phyloP scores from a whole-genome alignment of 1,284 basidiomycete species.

The Rugosomyces carneus region DNA sequence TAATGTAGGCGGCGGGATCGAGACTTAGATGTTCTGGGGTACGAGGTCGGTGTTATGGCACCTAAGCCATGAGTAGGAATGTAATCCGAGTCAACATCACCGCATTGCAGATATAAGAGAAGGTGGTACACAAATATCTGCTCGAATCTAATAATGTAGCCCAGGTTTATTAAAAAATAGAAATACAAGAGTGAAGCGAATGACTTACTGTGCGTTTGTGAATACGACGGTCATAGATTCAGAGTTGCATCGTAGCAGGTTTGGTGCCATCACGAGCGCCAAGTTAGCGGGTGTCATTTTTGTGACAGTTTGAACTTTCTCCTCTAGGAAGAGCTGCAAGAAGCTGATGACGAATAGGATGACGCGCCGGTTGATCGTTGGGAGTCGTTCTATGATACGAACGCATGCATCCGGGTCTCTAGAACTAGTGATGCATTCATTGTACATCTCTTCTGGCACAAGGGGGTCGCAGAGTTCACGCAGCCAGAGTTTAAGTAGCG shows the following conservation, averaged over 20 bases:
- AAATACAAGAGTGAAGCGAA: slow-evolving; percentile 2
- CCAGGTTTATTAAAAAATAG: neutral
- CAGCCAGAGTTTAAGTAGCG: slow-evolving; percentile 87
- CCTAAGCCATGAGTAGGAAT: slow-evolving; percentile 72
- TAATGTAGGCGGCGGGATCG: slow-evolving; percentile 39
- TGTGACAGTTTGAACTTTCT: slow-evolving; percentile 62
- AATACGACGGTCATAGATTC: slow-evolving; percentile 82
- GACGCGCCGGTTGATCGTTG: slow-evolving; percentile 79
- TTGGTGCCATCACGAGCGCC: slow-evolving; percentile 84
- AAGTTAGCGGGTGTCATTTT: slow-evolving; percentile 85
- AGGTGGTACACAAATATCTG: slow-evolving; percentile 84
- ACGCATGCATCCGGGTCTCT: slow-evolving; percentile 65
- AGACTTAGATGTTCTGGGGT: slow-evolving; percentile 40
- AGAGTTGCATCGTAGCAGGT: slow-evolving; percentile 76
- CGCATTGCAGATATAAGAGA: slow-evolving; percentile 71
- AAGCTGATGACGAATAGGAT: slow-evolving; percentile 86
- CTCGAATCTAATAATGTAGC: slow-evolving; percentile 57
- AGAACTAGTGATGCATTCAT: slow-evolving; percentile 74
- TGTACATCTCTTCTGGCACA: slow-evolving; percentile 81
- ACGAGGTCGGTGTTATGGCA: slow-evolving; percentile 38
- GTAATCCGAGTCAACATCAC: slow-evolving; percentile 68
- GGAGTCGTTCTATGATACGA: slow-evolving; percentile 68
- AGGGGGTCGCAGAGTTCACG: slow-evolving; percentile 86
- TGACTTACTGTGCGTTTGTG: slow-evolving; percentile 77
- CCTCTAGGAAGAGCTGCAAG: slow-evolving; percentile 80